Base-by-base conservation (phyloP, 2,329 filamentous ascomycete genomes). In the Fusarium sp. region DNA sequence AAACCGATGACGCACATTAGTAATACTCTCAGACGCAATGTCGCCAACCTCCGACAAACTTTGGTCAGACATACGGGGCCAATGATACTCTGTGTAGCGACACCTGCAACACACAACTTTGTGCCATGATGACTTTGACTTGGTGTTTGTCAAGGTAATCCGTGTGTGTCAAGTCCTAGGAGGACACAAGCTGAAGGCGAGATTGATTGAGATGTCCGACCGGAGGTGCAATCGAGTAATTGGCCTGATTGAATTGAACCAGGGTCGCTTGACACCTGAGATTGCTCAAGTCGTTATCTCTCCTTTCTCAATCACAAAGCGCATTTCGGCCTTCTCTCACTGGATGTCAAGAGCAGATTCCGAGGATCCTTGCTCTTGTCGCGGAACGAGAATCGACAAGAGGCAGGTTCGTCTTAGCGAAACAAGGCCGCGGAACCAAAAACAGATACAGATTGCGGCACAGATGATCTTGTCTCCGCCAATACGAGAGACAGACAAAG, bases 1-100 rank as follows among this genome's bases (percentile, higher is more conserved):
- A 58, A 66, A 35, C 56, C 66, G 66, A 71, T 71, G 72, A 76
- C 66, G 69, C 66, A 73, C 66, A 78, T 78, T 78, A 78, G 68
- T 78, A 78, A 78, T 78, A 73, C 76, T 64, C 65, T 43, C 54
- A 63, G 65, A 63, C 48, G 48, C 50, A 30, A 67, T 68, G 56
- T 66, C 72, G 43, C 66, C 58, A 60, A 56, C 39, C 34, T 64
- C 48, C 27, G 59, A 50, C 66, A 57, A 64, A 48, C 45, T 65
- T 54, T 50, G 45, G 43, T 43, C 48, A 52, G 14, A 64, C 30
- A 37, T 20, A 58, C 37, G 32, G 43, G 23, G 45, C 32, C 63
- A 25, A 52, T 37, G 20, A 30, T 43, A 54, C 43, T 20, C 23
- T 27, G 5, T 35, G 35, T 41, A 60, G 27, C 39, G 13, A 52